Evolutionary conservation across 129 eudicot genomes (phyloP).

Genomic region (Logfia minima): DNA sequence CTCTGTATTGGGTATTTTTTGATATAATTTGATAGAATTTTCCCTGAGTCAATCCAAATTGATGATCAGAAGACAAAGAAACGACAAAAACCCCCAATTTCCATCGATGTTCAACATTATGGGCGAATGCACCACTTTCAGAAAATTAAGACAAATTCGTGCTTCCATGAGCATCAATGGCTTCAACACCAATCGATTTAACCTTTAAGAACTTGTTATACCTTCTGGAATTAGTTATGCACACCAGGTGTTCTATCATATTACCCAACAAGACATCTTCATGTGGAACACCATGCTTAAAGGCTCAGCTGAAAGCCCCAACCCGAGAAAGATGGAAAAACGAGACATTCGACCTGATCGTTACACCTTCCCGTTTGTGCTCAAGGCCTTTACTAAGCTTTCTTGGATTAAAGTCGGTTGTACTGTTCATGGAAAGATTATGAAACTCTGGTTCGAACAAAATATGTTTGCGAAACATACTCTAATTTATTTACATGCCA

Average conservation of each 20-base stretch:
- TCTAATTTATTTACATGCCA: constrained; percentile 69
- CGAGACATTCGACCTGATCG: constrained; percentile 50
- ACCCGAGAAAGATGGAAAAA: constrained; percentile 61
- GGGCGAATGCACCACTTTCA: constrained; percentile 60
- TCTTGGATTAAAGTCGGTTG: constrained; percentile 52
- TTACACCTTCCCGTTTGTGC: constrained; percentile 71
- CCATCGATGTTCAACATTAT: constrained; percentile 46
- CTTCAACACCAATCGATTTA: constrained; percentile 39
- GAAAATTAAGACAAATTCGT: constrained; percentile 57
- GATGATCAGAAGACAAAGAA: constrained; percentile 54
- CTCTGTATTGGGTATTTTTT: no score
- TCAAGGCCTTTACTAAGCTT: constrained; percentile 77
- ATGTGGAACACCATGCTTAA: constrained; percentile 84
- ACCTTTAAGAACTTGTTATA: constrained; percentile 54
- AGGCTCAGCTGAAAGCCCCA: constrained; percentile 79
- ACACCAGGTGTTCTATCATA: constrained; percentile 64
- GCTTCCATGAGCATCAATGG: constrained; percentile 65
- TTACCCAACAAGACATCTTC: constrained; percentile 65
- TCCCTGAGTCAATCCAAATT: constrained; percentile 20
- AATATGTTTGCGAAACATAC: constrained; percentile 57
- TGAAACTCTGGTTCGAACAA: constrained; percentile 55
- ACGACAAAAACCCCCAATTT: constrained; percentile 44
- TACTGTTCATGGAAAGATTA: constrained; percentile 59
- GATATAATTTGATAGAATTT: no score
- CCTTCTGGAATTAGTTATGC: constrained; percentile 61